These are phyloP conservation scores for Mucor plumbeus DNA, from an alignment of 371 early-diverging fungal species.

Conservation along the genomic window DNA sequence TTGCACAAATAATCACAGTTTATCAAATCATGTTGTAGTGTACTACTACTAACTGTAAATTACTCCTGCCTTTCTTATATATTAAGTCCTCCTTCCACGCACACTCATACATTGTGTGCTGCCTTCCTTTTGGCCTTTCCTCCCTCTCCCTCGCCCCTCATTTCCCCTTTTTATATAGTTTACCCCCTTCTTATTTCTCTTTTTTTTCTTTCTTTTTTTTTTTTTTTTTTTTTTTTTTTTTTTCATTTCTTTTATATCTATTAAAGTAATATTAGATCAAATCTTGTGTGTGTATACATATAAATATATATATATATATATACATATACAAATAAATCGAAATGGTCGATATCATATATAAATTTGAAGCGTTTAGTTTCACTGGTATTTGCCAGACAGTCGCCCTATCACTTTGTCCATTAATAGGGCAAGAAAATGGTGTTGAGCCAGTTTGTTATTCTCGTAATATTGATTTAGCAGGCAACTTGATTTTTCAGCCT, in stretches of 20 bases:
- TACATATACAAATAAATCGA: not conserved
- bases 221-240: not conserved
- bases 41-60: not conserved
- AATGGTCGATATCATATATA: constrained; percentile 51
- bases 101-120: not conserved
- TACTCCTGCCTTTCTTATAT: constrained; percentile 5
- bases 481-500: constrained; percentile 88
- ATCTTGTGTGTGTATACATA: not conserved
- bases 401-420: constrained; percentile 87
- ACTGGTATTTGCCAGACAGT: constrained; percentile 84
- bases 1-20: constrained; percentile 2
- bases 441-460: constrained; percentile 92
- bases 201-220: constrained; percentile 6
- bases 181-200: constrained; percentile 10
- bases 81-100: constrained; percentile 3
- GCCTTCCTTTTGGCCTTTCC: not conserved
- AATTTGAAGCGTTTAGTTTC: constrained; percentile 84
- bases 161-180: not conserved
- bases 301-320: not conserved
- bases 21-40: not conserved
- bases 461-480: constrained; percentile 85
- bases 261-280: not conserved
- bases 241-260: constrained; percentile 1
- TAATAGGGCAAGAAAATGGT: constrained; percentile 77
- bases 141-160: not conserved